These are phyloP conservation scores for Aphanomyces cochlioides DNA, from an alignment of 352 stramenopile genomes.

Conservation along the genomic window DNA sequence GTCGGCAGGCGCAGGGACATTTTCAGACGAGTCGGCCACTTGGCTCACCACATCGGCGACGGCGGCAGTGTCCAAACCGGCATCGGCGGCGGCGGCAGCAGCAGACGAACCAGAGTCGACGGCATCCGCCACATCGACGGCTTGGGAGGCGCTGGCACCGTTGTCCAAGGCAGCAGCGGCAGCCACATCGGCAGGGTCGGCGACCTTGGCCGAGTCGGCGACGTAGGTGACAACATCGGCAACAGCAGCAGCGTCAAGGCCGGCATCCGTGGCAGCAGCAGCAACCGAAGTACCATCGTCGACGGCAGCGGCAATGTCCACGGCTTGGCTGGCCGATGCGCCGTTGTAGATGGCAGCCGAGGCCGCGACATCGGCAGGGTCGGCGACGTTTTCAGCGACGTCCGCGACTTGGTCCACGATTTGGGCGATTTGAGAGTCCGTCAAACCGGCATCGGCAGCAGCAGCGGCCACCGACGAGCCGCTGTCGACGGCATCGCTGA, in stretches of 20 bases:
- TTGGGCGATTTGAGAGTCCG: too few relatives aligned
- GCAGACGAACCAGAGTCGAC: neutral
- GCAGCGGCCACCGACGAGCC: too few relatives aligned
- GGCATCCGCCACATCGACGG: neutral
- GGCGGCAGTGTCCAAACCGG: neutral
- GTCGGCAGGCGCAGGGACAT: neutral
- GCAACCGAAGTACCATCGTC: neutral
- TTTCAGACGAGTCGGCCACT: neutral
- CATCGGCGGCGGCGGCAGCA: neutral
- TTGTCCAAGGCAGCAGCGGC: neutral
- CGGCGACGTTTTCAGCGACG: too few relatives aligned
- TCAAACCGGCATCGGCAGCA: too few relatives aligned
- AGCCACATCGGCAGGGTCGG: conserved; percentile 2
- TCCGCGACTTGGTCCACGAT: too few relatives aligned
- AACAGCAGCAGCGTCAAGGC: neutral
- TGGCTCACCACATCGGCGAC: neutral
- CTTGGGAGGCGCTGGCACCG: conserved; percentile 4
- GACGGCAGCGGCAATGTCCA: neutral
- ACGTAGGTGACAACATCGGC: neutral
- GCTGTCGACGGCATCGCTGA: too few relatives aligned
- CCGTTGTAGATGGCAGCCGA: too few relatives aligned
- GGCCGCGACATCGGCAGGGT: too few relatives aligned
- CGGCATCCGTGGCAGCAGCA: neutral
- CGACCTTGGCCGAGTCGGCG: neutral
- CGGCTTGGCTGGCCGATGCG: too few relatives aligned